Evolutionary conservation across 306 rosid species (phyloP), one percentile per base, ranked within the genome.

Genomic region (Cucumis cinereus): DNA sequence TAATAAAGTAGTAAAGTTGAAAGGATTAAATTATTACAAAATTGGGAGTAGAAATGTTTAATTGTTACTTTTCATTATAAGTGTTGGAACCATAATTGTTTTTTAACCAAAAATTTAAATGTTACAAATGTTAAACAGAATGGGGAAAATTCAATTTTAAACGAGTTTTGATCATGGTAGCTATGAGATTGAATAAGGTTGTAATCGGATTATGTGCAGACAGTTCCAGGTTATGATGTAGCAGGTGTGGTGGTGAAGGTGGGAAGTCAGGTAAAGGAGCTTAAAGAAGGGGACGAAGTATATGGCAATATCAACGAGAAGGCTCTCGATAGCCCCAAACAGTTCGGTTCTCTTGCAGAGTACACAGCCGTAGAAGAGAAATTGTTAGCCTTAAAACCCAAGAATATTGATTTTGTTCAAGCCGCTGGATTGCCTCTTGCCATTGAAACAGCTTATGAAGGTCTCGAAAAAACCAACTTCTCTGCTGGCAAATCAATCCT

Each of bases 221-320:
- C 97, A 82, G 90, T 94, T 81, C 99, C 99, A 28, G 99, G 97
- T 17, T 94, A 91, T 76, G 97, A 93, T 81, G 92, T 93, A 11
- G 92, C 96, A 3, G 97, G 97, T n/a, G 88, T 91, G 78, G 97
- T 91, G 79, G 97, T 87, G 56, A 93, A 91, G 84, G 90, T 83
- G 78, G 98, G 97, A 6, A 85, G 93, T 62, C 17, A 87, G 74
- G 98, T 91, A 11, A 89, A 87, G 86, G 89, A 84, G 13, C 88
- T 91, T 54, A 89, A 91, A 77, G 97, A 84, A 47, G 98, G 98
- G 52, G 93, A 91, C 74, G 98, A 91, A 81, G 97, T 94, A 3
- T 92, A 94, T 77, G 99, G 99, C 49, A 77, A 92, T 80, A 83
- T 94, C 43, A 81, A 82, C 70, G 99, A 94, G 96, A 94, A 89